Percentiles rank a stretch among this genome's conserved stretches.
Conservation (phyloP, 208 protist genomes). For the Leishmania tropica region DNA sequence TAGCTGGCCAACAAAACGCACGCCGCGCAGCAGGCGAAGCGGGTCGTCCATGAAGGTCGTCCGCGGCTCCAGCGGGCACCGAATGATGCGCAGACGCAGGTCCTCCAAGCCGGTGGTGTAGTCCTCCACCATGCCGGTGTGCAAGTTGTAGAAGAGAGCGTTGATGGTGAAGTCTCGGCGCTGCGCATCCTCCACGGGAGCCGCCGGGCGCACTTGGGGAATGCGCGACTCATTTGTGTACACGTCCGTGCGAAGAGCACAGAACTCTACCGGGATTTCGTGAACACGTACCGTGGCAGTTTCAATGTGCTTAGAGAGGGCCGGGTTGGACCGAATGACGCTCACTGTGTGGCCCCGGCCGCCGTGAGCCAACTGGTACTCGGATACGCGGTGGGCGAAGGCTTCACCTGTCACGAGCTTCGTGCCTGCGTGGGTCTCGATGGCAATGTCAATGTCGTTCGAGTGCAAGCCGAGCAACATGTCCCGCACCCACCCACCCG, state of each 20-base stretch:
- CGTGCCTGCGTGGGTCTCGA: conserved; percentile 71
- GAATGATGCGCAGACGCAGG: conserved; percentile 78
- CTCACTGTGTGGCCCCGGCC: conserved; percentile 71
- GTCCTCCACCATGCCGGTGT: conserved; percentile 94
- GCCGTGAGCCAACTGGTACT: conserved; percentile 65
- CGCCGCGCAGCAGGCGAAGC: conserved; percentile 91
- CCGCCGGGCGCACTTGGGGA: conserved; percentile 82
- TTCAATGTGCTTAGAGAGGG: conserved; percentile 98
- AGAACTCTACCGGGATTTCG: conserved; percentile 95
- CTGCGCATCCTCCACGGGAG: conserved; percentile 93
- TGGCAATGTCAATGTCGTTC: conserved; percentile 98
- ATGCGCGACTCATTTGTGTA: conserved; percentile 94
- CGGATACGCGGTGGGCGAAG: conserved; percentile 92
- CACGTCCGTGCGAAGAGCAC: conserved; percentile 94
- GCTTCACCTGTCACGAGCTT: conserved; percentile 63
- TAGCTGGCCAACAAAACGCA: conserved; percentile 93
- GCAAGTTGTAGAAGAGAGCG: conserved; percentile 99
- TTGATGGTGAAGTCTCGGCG: conserved; percentile 99
- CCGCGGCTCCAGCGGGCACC: conserved; percentile 87
- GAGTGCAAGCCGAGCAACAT: conserved; percentile 88
- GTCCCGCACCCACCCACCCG: conserved; percentile 99
- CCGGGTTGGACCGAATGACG: conserved; percentile 96
- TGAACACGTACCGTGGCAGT: conserved; percentile 94
- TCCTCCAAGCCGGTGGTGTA: conserved; percentile 94
- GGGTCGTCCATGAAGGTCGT: conserved; percentile 95